Evolutionary conservation across 176 grass and related monocot genomes (phyloP), one percentile per base, ranked within the genome.

Genomic region (Avena sativa): DNA sequence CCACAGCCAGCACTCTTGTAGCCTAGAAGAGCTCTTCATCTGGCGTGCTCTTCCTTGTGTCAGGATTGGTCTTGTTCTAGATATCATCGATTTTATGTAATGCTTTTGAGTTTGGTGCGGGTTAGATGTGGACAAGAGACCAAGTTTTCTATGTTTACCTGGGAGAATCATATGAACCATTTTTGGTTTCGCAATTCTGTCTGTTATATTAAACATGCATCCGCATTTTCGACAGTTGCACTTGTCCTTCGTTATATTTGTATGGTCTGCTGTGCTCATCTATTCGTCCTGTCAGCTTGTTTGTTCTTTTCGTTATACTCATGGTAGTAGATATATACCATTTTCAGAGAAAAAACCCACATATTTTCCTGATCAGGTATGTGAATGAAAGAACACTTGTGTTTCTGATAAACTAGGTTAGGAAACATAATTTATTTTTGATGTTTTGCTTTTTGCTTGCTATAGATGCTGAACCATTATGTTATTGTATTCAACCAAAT

Each of bases 1-100:
- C 82, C 75, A 97, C 94, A 19, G 94, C 94, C 46, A 97, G 92
- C 86, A 94, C 94, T 79, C 90, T 97, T 63, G 94, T 97, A 83
- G 92, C 94, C 62, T 93, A 94, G 82, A 63, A 65, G 86, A 36
- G 25, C 63, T 79, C 71, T 71, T 85, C 71, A 55, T n/a, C 20
- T 63, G 78, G n/a, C 43, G 60, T 71, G 69, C 82, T 48, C 51
- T 34, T 56, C 48, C 71, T 55, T 46, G 23, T 62, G 40, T 63
- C 9, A 16, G 32, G 34, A 78, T 34, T 65, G 40, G 66, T 17
- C 86, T 86, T 85, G 61, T 78, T 88, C 82, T 86, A 79, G 78
- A 88, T 73, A 78, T 86, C 17, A 73, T 76, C 49, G 26, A 77
- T 72, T 30, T 66, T 73, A 91, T 88, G 90, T 88, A 91, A 78